phyloP scores from a whole-genome alignment of 106 monocot genomes.

The Hemerocallis citrina region DNA sequence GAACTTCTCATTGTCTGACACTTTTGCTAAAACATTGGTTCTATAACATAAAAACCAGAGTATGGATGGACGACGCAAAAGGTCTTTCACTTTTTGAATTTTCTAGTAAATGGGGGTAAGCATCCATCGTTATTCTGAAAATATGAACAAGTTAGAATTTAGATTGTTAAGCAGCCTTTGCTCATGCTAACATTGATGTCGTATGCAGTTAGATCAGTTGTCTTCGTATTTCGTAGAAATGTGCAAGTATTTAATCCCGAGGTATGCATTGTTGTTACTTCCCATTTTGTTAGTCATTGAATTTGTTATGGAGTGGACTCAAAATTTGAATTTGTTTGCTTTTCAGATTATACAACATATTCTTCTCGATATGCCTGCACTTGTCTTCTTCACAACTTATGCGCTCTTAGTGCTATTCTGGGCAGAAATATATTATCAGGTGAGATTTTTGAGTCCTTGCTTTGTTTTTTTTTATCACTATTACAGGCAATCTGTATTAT shows the following conservation, averaged over 20 bases:
- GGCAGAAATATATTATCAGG: conserved; percentile 99
- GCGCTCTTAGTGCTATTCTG: conserved; percentile 84
- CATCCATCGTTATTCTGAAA: background rate
- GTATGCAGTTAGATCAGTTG: conserved; percentile 69
- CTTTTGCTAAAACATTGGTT: no score
- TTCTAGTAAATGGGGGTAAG: conserved; percentile 74
- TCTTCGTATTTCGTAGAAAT: conserved; percentile 60
- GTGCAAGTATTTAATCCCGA: conserved; percentile 63
- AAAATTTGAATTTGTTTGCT: background rate
- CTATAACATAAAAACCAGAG: no score
- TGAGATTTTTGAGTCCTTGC: conserved; percentile 7
- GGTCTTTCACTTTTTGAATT: conserved; percentile 93
- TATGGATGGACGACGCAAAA: conserved; percentile 99
- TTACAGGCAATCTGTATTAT: no score
- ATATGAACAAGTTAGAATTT: background rate
- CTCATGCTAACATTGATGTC: background rate
- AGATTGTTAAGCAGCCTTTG: background rate
- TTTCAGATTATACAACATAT: conserved; percentile 81
- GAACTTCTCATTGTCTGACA: no score
- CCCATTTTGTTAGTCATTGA: background rate
- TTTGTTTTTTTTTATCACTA: conserved; percentile 2
- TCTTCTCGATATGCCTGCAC: conserved; percentile 75
- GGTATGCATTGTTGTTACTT: conserved; percentile 22
- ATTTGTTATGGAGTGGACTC: background rate
- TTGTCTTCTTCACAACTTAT: conserved; percentile 94